phyloP scores from a whole-genome alignment of 2,329 filamentous ascomycete genomes.

The Rugonectria rugulosa region DNA sequence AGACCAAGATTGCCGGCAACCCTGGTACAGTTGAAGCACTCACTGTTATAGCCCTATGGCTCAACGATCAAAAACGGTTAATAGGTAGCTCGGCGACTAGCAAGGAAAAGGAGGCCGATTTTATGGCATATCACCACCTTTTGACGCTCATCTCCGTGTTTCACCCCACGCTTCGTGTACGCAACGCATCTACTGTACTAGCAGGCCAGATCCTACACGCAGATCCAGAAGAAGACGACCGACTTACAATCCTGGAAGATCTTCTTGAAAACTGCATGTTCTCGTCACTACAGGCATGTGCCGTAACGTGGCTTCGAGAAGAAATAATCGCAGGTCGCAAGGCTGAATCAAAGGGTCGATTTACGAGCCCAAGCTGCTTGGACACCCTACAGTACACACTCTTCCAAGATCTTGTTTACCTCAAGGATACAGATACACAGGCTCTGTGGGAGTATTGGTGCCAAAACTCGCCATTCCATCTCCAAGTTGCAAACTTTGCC shows the following conservation, averaged over 20 bases:
- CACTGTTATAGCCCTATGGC: slow-evolving; percentile 66
- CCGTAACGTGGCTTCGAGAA: slow-evolving; percentile 69
- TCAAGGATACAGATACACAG: slow-evolving; percentile 51
- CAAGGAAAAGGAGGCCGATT: slow-evolving; percentile 50
- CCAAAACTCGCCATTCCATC: slow-evolving; percentile 61
- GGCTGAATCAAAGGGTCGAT: slow-evolving; percentile 46
- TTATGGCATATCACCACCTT: slow-evolving; percentile 68
- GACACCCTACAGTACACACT: slow-evolving; percentile 68
- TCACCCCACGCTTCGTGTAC: slow-evolving; percentile 60
- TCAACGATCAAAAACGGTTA: slow-evolving; percentile 59
- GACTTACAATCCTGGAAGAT: slow-evolving; percentile 69
- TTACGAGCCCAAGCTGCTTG: slow-evolving; percentile 62
- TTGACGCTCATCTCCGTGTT: slow-evolving; percentile 65
- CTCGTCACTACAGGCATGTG: slow-evolving; percentile 67
- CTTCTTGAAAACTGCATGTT: slow-evolving; percentile 72
- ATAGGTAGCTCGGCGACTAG: slow-evolving; percentile 37
- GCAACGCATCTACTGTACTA: slow-evolving; percentile 62
- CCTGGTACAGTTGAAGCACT: slow-evolving; percentile 67
- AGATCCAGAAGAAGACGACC: slow-evolving; percentile 65
- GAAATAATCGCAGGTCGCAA: slow-evolving; percentile 61
- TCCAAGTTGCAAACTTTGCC: slow-evolving; percentile 68
- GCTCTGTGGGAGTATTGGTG: slow-evolving; percentile 60
- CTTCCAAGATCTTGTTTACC: slow-evolving; percentile 63
- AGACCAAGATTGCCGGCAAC: slow-evolving; percentile 56
- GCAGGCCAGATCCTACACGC: slow-evolving; percentile 64